These are phyloP conservation scores for Metarhizium humberi DNA, from an alignment of 2,329 filamentous ascomycete species.

Conservation along the genomic window DNA sequence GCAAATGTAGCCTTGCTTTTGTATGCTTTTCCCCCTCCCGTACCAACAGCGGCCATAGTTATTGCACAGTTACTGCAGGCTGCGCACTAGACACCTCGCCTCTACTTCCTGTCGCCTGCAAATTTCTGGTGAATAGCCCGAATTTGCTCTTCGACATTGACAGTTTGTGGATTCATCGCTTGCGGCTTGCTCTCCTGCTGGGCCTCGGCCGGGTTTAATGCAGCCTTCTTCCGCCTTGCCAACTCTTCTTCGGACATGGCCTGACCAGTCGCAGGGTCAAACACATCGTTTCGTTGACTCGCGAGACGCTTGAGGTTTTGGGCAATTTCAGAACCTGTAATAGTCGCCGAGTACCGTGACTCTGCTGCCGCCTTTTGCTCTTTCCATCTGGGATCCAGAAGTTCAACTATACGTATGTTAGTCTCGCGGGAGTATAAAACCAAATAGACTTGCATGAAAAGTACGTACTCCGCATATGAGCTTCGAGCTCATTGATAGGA, in stretches of 20 bases:
- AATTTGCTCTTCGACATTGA: slow-evolving; percentile 83
- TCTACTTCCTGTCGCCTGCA: slow-evolving; percentile 24
- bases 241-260: slow-evolving; percentile 64
- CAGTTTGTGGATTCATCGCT: slow-evolving; percentile 50
- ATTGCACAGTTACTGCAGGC: too few species aligned
- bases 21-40: neutral
- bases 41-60: neutral
- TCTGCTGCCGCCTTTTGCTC: slow-evolving; percentile 89
- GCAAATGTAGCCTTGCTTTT: neutral
- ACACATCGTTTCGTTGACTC: slow-evolving; percentile 78
- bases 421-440: neutral
- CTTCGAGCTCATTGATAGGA: slow-evolving; percentile 75
- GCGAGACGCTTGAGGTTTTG: slow-evolving; percentile 94
- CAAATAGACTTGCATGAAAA: neutral
- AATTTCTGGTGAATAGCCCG: slow-evolving; percentile 51
- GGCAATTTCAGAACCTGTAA: slow-evolving; percentile 78
- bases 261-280: slow-evolving; percentile 64
- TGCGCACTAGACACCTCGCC: neutral
- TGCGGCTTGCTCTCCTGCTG: slow-evolving; percentile 49
- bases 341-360: slow-evolving; percentile 72
- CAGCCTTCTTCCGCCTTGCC: slow-evolving; percentile 66
- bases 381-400: slow-evolving; percentile 90
- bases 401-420: slow-evolving; percentile 52
- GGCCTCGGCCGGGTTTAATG: slow-evolving; percentile 55
- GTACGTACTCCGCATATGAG: slow-evolving; percentile 78